phyloP scores from a whole-genome alignment of 495 filamentous ascomycete species.

The Penicilliopsis zonata region DNA sequence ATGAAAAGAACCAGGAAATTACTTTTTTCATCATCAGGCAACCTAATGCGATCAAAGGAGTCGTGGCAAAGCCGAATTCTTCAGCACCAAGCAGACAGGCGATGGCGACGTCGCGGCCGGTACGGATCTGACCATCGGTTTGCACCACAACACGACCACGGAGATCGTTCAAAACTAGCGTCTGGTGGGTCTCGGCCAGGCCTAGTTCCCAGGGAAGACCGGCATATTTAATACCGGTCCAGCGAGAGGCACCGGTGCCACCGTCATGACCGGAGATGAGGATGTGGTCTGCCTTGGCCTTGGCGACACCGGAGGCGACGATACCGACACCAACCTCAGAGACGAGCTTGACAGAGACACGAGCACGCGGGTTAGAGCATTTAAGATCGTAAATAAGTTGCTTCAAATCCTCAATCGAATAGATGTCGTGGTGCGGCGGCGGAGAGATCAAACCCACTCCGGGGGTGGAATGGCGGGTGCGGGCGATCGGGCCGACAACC shows the following conservation, averaged over 20 bases:
- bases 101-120: conserved; percentile 90
- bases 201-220: conserved; percentile 97
- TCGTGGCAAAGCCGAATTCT: conserved; percentile 97
- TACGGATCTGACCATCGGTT: conserved; percentile 93
- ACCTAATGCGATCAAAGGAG: conserved; percentile 92
- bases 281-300: conserved; percentile 97
- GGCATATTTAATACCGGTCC: conserved; percentile 99
- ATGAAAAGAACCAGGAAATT: conserved; percentile 14
- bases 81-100: conserved; percentile 94
- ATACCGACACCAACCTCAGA: conserved; percentile 98
- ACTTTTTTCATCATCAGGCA: conserved; percentile 88
- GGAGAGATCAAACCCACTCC: conserved; percentile 98
- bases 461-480: conserved; percentile 95
- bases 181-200: conserved; percentile 97
- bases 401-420: conserved; percentile 98
- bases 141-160: conserved; percentile 95
- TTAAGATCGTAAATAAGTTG: conserved; percentile 98
- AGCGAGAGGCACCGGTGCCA: conserved; percentile 93
- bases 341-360: conserved; percentile 97
- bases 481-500: conserved; percentile 91
- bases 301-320: conserved; percentile 95
- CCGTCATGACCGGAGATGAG: conserved; percentile 97
- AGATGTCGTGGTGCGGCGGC: conserved; percentile 97
- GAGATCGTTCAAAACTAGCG: conserved; percentile 94
- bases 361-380: conserved; percentile 88